Evolutionary conservation across 176 grass and related monocot genomes (phyloP), one percentile per base, ranked within the genome.

Genomic region (Aegilops bicornis): DNA sequence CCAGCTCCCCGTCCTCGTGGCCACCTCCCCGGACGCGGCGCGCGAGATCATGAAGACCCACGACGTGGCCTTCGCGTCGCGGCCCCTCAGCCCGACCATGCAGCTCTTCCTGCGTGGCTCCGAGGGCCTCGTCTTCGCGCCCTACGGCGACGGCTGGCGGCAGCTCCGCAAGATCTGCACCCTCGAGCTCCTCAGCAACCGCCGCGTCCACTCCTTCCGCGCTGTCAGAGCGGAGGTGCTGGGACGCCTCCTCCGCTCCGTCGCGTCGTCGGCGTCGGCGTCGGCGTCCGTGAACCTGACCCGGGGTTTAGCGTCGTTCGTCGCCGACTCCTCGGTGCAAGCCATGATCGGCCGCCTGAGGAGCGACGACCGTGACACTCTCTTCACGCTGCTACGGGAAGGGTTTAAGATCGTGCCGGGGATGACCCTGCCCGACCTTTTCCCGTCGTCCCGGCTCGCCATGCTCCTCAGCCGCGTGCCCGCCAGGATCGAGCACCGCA

Each of bases 161-260:
- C 32, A 69, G 24, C 47, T 90, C 22, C 84, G 84, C 15, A 78
- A 65, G 73, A 82, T 87, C 45, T 82, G 84, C 88, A 71, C 56
- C 67, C 6, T 80, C 10, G 66, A 89, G 31, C 82, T 89, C 3
- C 59, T 89, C 13, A 75, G 37, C n/a, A 31, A 43, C 33, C 84
- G 64, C 56, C 58, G 87, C 12, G 82, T 89, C 25, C 56, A 59
- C 56, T 59, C 56, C 56, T 59, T 59, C 56, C 56, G 56, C 7
- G 2, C 2, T 9, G 20, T 59, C 7, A 59, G 56, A 22, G 56
- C 4, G 56, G 56, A 59, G 19, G 56, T 59, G 19, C 17, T 59
- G 2, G 56, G 56, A 3, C 56, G 56, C 56, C 56, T 59, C 19
- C 56, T 59, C 56, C 2, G 56, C 56, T 59, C 56, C 20, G 20